Base-by-base conservation (phyloP, 257 asterid species). In the Nicotiana knightiana region DNA sequence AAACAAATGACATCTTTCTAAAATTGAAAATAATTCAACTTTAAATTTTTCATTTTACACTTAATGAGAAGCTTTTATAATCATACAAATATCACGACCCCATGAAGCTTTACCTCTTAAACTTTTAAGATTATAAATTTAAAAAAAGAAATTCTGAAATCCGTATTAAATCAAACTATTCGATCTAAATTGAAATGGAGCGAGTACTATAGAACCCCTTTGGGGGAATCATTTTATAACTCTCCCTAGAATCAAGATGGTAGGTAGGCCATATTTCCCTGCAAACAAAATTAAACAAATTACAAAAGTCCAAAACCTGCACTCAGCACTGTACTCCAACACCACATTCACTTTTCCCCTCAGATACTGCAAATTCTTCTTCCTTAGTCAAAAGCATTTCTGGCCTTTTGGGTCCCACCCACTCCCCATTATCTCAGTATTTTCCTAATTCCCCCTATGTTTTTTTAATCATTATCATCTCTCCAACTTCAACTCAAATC, bases 401-500 rank as follows among this genome's bases (percentile, higher is more conserved):
- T 73, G 79, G 13, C 62, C 15, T 73, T 48, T 12, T 73, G 61
- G 39, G 43, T 13, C 62, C 79, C 59, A 21, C 3, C n/a, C 11
- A 11, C 58, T 9, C 78, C 35, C 35, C 53, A 77, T n/a, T 77
- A 43, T 28, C 59, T 58, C 66, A 33, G 57, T 15, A 5, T 21
- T 81, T 80, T 66, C 28, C 85, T 83, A 84, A 79, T 85, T 82
- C 88, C 85, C 87, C 87, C 79, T 58, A 79, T 54, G 79, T 58
- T 70, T 80, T 77, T 85, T 84, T 86, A 84, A 96, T 87, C 87
- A 80, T 85, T 79, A n/a, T 63, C 77, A 79, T 80, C 86, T 66
- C 76, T 80, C 81, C 77, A 57, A 79, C 87, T 88, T 89, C 91
- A 82, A 90, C 90, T 88, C 92, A 24, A 73, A 48, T 37, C 51